Percentiles rank a stretch among this genome's conserved stretches.
These are phyloP conservation scores for Eucalyptus urophylla DNA, from an alignment of 345 rosid species.

Conservation along the genomic window DNA sequence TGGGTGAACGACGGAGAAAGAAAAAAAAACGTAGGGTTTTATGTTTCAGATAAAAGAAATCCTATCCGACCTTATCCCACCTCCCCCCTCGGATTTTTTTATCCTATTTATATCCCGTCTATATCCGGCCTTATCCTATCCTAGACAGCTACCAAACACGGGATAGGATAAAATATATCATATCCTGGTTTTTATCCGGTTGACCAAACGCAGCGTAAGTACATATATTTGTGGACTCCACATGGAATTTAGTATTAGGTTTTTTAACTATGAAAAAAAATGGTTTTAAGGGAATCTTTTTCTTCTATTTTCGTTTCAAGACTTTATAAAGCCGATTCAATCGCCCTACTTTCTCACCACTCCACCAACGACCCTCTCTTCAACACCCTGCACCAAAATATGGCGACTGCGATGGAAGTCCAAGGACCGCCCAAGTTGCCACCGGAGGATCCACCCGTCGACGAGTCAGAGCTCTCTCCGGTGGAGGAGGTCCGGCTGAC, in stretches of 20 bases:
- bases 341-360: not conserved
- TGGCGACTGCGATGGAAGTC: not conserved
- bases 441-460: not conserved
- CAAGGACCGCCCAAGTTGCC: not conserved
- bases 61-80: too few relatives aligned
- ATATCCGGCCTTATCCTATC: too few relatives aligned
- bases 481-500: constrained; percentile 63
- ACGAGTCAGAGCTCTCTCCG: constrained; percentile 37
- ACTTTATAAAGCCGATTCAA: not conserved
- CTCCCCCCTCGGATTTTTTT: too few relatives aligned
- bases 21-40: too few relatives aligned
- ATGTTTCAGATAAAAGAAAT: too few relatives aligned
- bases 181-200: too few relatives aligned
- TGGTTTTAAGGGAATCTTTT: not conserved
- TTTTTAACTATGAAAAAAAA: not conserved
- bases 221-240: not conserved
- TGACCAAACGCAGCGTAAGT: too few relatives aligned
- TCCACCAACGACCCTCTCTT: not conserved
- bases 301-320: not conserved
- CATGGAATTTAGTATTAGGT: not conserved
- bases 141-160: too few relatives aligned
- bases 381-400: not conserved
- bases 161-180: too few relatives aligned
- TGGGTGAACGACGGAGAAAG: too few relatives aligned
- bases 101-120: too few relatives aligned